Base-by-base conservation (phyloP, 1,284 basidiomycete genomes). In the Phylloboletellus chloephorus region DNA sequence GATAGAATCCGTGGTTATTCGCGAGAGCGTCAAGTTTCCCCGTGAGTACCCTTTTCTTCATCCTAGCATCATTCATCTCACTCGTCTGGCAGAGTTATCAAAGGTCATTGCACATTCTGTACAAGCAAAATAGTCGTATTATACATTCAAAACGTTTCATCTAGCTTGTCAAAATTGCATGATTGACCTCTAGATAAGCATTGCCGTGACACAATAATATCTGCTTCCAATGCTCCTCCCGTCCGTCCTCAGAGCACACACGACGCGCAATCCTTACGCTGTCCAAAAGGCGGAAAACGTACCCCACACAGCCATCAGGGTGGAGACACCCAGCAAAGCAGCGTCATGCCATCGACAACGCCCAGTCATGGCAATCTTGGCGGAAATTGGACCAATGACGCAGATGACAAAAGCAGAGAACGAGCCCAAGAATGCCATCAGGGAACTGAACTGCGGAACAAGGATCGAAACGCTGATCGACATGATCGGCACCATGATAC, bases 1-100 rank as follows among this genome's bases (percentile, higher is more conserved):
- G 58, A 90, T 96, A 57, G 88, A 92, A 64, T 88, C 92, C 1
- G 88, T 88, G n/a, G 79, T 95, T 29, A 87, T 95, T 31, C 88
- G 90, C 65, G 93, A 96, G 70, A 82, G 76, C 53, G 87, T 96
- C 51, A 85, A 86, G 63, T 71, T 96, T 44, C 81, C 82, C 52
- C 93, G 91, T 94, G 67, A 63, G 88, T 79, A 29, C 16, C n/a
- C 26, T 10, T 20, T 24, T 24, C 50, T 42, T 19, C 41, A 37
- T 20, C 13, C 32, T 7, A 28, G 31, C n/a, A 30, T 32, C 4
- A 11, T 20, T 38, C 20, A 16, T 38, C 37, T 48, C 29, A 46
- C 25, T 32, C 3, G 41, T 37, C 38, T 57, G 42, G 28, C 58
- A 94, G 90, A 93, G 65, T 73, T 93, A 35, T 74, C 79, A 52